phyloP scores from a whole-genome alignment of 148 eudicot species.

The Diospyros kaki region DNA sequence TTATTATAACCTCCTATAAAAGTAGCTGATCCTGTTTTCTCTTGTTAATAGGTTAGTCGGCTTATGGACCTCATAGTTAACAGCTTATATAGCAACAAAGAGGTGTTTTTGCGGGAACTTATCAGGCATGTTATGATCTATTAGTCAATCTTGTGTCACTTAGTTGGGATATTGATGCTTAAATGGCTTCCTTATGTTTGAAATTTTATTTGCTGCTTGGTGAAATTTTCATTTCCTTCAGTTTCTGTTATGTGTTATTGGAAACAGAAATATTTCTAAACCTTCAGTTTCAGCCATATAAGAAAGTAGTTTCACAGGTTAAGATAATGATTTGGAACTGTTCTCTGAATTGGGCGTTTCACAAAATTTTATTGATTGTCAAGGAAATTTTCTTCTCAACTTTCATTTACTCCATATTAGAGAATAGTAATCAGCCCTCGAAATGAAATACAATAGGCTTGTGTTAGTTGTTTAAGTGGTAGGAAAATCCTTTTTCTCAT shows the following conservation, averaged over 20 bases:
- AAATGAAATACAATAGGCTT: too few species aligned
- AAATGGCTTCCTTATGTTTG: not conserved
- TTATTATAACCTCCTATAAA: not conserved
- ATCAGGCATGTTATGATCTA: slow-evolving; percentile 55
- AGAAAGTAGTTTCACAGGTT: too few species aligned
- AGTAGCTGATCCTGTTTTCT: not conserved
- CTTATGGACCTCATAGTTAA: slow-evolving; percentile 98
- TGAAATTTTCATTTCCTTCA: too few species aligned
- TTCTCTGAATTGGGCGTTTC: too few species aligned
- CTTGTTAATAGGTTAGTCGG: slow-evolving; percentile 75
- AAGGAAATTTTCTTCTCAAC: too few species aligned
- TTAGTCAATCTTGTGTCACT: not conserved
- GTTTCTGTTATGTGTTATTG: too few species aligned
- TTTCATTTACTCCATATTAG: too few species aligned
- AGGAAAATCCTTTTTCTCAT: not conserved
- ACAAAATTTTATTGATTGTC: too few species aligned
- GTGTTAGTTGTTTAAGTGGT: not conserved
- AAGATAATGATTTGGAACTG: too few species aligned
- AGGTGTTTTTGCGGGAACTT: slow-evolving; percentile 91
- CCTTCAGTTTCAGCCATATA: too few species aligned
- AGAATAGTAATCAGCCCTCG: too few species aligned
- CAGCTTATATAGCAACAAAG: slow-evolving; percentile 96
- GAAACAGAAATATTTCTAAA: too few species aligned
- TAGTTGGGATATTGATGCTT: not conserved
- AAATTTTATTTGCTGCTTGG: not conserved